A percentile compares a stretch with the other conserved stretches of the same genome.
Conservation (phyloP, 2,329 filamentous ascomycete species). For the Cladophialophora psammophila region DNA sequence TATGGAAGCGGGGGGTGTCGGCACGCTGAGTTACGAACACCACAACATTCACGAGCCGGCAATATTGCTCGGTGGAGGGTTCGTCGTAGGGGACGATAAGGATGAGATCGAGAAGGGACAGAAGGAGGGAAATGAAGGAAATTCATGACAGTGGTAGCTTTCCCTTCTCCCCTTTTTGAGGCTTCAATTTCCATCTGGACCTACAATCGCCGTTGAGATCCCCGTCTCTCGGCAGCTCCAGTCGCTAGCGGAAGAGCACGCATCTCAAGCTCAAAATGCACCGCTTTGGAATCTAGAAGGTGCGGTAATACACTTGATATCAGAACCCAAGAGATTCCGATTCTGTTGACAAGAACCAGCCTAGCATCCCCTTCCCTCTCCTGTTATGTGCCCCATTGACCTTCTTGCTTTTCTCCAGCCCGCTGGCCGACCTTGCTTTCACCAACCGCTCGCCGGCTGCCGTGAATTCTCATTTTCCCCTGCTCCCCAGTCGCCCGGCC, state of each 20-base stretch:
- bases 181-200: background rate
- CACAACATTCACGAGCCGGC: constrained; percentile 79
- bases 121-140: constrained; percentile 26
- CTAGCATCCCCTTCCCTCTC: background rate
- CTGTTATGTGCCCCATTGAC: background rate
- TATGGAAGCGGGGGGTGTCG: constrained; percentile 87
- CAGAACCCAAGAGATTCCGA: too few relatives aligned
- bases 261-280: too few relatives aligned
- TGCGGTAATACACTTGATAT: too few relatives aligned
- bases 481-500: background rate
- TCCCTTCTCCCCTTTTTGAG: background rate
- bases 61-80: constrained; percentile 77
- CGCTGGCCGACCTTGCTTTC: background rate
- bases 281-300: too few relatives aligned
- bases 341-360: background rate
- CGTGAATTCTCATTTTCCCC: background rate
- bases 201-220: background rate
- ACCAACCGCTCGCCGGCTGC: constrained; percentile 8
- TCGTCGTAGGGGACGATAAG: constrained; percentile 54
- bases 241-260: background rate
- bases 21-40: constrained; percentile 84
- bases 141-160: background rate
- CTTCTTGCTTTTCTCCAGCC: background rate
- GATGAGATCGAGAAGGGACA: constrained; percentile 10
- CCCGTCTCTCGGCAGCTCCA: background rate